Evolutionary conservation across 2,329 filamentous ascomycete species (phyloP).

Genomic region (Sclerotinia nivalis): DNA sequence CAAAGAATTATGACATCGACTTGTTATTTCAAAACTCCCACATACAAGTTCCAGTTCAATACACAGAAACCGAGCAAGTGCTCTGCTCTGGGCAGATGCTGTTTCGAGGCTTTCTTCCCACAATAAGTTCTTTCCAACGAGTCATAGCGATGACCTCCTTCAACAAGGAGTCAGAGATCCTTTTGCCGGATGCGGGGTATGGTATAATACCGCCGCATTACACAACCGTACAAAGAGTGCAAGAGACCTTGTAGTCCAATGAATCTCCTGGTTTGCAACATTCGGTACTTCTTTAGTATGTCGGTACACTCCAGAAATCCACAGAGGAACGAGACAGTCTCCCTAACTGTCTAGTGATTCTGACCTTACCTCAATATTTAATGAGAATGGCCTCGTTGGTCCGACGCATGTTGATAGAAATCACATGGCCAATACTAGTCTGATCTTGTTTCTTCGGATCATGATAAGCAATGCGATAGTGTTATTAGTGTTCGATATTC

Average conservation of each 20-base stretch:
- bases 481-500: too few relatives aligned
- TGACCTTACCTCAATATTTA: too few relatives aligned
- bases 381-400: too few relatives aligned
- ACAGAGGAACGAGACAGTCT: too few relatives aligned
- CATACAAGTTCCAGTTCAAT: background rate
- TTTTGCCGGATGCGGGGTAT: background rate
- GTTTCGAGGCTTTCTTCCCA: background rate
- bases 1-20: background rate
- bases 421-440: too few relatives aligned
- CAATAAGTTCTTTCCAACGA: background rate
- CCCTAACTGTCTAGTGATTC: too few relatives aligned
- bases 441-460: too few relatives aligned
- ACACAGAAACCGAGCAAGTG: background rate
- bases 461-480: too few relatives aligned
- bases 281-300: too few relatives aligned
- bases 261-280: too few relatives aligned
- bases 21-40: background rate
- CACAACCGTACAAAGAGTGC: background rate
- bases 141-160: background rate
- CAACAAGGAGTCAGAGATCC: background rate
- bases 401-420: too few relatives aligned
- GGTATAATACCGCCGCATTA: background rate
- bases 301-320: too few relatives aligned
- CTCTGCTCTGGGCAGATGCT: background rate
- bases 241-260: background rate